Evolutionary conservation across 1,139 yeast genomes (phyloP), one percentile per base, ranked within the genome.

Genomic region (Sugiyamaella grinbergsii): DNA sequence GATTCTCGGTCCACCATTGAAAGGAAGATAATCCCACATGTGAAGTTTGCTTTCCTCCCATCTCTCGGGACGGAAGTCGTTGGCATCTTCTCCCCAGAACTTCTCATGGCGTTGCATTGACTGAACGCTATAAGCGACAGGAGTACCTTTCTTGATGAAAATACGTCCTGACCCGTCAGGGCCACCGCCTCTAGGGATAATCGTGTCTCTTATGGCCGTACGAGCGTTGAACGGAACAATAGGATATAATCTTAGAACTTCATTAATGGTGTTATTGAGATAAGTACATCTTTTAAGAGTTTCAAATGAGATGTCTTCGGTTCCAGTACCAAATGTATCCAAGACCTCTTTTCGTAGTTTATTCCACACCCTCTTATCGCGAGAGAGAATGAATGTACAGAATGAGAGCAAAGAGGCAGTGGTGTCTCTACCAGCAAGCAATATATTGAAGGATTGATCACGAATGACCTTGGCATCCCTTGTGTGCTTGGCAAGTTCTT

Each of bases 1-100:
- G 51, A 79, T 78, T 51, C 84, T 68, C 28, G 83, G 83, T 5
- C 83, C 83, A 42, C 83, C 83, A 58, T 79, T 79, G 68, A 78
- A 79, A 4, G 82, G 82, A 23, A 79, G 62, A 62, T 68, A 79
- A 7, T 76, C 77, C 82, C 82, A 79, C 40, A 58, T 58, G 53
- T 53, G 65, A 3, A 53, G 54, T 49, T 46, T 55, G 32, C 46
- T 49, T 24, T 50, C 55, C 5, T 44, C 54, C 82, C 82, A 79
- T 58, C 82, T 69, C 56, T 78, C 82, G 4, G 83, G 83, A 42
- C 69, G 68, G 64, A 76, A 80, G 32, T 62, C 76, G 2, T 58
- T 54, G 10, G 80, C 74, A 55, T 79, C 81, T 45, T 72, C 67
- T 34, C 83, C 83, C 67, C 76, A 80, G 57, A 66, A 65, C 29